Base-by-base conservation (phyloP, 768 basidiomycete genomes). In the Mycena floridula region DNA sequence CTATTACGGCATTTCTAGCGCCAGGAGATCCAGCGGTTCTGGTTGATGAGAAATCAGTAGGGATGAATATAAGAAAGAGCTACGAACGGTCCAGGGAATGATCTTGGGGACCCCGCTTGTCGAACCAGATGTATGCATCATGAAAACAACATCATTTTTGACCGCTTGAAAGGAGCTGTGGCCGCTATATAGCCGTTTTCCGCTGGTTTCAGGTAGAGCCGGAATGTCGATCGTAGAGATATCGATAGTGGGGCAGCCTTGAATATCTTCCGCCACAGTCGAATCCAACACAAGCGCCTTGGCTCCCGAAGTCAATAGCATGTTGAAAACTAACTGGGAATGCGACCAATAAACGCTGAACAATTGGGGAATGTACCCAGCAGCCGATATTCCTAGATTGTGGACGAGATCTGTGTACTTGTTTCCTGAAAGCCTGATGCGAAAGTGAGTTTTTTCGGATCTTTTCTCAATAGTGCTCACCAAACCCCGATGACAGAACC, bases 401-500 rank as follows among this genome's bases (percentile, higher is more conserved):
- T 39, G 38, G 22, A 39, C 22, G 15, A 39, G 13, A 39, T 39
- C 38, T 13, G 38, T 39, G 22, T 39, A 8, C 16, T 39, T 13
- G 22, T 39, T 39, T 13, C 38, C 38, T 13, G 38, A 39, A 18
- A 39, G 22, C 38, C 38, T 38, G 13, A n/a, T n/a, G 21, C 22
- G n/a, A 39, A 39, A 12, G 5, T 16, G 5, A n/a, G 8, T n/a
- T n/a, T n/a, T n/a, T 39, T 23, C 22, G 15, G n/a, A 8, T 5
- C 5, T 13, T n/a, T 13, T 13, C 13, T 39, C 5, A 23, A 3
- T 8, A n/a, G n/a, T n/a, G n/a, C n/a, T 39, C 22, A 39, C 38
- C 38, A 39, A 21, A 39, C n/a, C 13, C 38, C 38, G 22, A 39
- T 23, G 13, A 39, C 38, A 39, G 38, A 39, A 16, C 38, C 38